Base-by-base conservation (phyloP, 164 flowering plant genomes). In the Dillenia suffruticosa region DNA sequence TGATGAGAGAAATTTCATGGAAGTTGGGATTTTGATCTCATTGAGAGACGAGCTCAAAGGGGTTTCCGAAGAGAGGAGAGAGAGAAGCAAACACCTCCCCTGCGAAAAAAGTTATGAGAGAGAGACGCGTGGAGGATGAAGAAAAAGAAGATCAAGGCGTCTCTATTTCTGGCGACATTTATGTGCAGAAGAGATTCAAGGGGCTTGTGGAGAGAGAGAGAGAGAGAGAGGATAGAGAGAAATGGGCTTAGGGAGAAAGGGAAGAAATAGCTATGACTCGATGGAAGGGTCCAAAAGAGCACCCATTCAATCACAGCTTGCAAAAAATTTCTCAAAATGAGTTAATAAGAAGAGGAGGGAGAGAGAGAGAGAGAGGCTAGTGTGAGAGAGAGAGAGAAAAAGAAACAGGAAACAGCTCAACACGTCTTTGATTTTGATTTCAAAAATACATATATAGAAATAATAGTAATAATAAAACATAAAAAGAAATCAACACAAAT, bases 251-350 rank as follows among this genome's bases (percentile, higher is more conserved):
- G 66, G 53, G 40, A 63, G 19, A 11, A 54, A 51, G 49, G 43
- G 54, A 64, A 24, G 55, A 43, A 15, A 10, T 32, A 62, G 54
- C 9, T 24, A 9, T 13, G 6, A 32, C 40, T 5, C 0, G 7
- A 26, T 2, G 40, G 56, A 64, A 46, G 57, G 32, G 68, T 64
- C 72, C 69, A 70, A 70, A 65, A 61, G n/a, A 26, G 40, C 56
- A 46, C 73, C 12, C 54, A 48, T 54, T 51, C 54, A 50, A 11
- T 32, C 66, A 54, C 69, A 65, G 74, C 69, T 70, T 56, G 68
- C 64, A 69, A 44, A 24, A 32, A 4, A 32, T 32, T 32, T 32
- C 40, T 32, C 40, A 32, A 32, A 32, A 32, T 32, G 40, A 32
- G 51, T 56, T 13, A 51, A 15, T 58, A 17, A 22, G 14, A 44